Conservation (phyloP, 495 filamentous ascomycete genomes). For the Penicillium atrosanguineum region DNA sequence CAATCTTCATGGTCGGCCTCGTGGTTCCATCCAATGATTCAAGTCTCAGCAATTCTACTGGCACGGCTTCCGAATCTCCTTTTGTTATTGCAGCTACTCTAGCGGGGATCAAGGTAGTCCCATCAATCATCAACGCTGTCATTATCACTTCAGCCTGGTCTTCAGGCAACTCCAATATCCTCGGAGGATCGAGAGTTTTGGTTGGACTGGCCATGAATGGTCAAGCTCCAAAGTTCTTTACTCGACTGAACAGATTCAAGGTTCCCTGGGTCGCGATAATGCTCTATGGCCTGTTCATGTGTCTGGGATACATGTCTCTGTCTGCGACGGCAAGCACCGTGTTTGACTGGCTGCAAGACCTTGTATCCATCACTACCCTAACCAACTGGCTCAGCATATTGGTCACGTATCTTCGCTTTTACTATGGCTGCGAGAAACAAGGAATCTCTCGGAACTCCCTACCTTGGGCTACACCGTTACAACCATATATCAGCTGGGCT, state of each 20-base stretch:
- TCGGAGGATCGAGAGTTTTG: conserved; percentile 44
- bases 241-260: conserved; percentile 55
- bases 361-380: conserved; percentile 52
- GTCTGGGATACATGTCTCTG: conserved; percentile 55
- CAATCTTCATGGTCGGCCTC: conserved; percentile 42
- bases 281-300: conserved; percentile 47
- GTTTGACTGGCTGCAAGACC: conserved; percentile 56
- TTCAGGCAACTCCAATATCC: conserved; percentile 46
- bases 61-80: conserved; percentile 43
- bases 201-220: conserved; percentile 40
- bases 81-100: conserved; percentile 50
- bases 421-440: conserved; percentile 49
- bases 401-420: conserved; percentile 54
- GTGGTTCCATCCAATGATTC: conserved; percentile 47
- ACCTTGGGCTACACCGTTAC: conserved; percentile 49
- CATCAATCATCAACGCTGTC: conserved; percentile 52
- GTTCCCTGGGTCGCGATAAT: conserved; percentile 54
- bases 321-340: conserved; percentile 51
- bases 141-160: conserved; percentile 46
- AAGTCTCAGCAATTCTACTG: conserved; percentile 39
- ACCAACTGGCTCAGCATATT: conserved; percentile 54
- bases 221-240: conserved; percentile 42
- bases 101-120: conserved; percentile 37
- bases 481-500: conserved; percentile 50
- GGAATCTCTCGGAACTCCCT: conserved; percentile 44